phyloP scores from a whole-genome alignment of 805 yeast genomes.

The Hanseniaspora meyeri region DNA sequence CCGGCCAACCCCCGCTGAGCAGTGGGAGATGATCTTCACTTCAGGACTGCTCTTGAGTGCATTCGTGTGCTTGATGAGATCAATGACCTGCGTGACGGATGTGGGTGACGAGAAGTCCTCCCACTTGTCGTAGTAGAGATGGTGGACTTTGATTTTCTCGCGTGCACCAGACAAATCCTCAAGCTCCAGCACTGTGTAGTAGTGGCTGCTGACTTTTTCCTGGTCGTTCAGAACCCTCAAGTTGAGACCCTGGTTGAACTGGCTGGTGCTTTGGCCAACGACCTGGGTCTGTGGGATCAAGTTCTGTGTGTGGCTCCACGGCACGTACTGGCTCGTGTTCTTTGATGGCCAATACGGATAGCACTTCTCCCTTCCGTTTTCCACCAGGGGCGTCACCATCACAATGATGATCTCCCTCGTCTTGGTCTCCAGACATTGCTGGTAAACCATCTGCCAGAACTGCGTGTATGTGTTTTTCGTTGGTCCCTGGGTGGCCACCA shows the following conservation, averaged over 20 bases:
- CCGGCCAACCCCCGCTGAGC: slow-evolving; percentile 96
- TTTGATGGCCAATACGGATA: slow-evolving; percentile 57
- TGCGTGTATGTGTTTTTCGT: slow-evolving; percentile 58
- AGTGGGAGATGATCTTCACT: slow-evolving; percentile 64
- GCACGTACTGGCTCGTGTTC: slow-evolving; percentile 1
- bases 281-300: not conserved
- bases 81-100: slow-evolving; percentile 27
- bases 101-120: slow-evolving; percentile 62
- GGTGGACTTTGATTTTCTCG: slow-evolving; percentile 32
- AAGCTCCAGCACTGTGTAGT: slow-evolving; percentile 20
- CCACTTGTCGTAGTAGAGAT: slow-evolving; percentile 71
- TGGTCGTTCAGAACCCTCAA: slow-evolving; percentile 16
- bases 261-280: slow-evolving; percentile 18
- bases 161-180: not conserved
- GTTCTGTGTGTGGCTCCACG: not conserved
- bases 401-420: slow-evolving; percentile 41
- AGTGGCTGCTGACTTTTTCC: slow-evolving; percentile 18
- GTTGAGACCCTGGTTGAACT: slow-evolving; percentile 19
- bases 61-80: slow-evolving; percentile 25
- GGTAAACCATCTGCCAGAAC: slow-evolving; percentile 78
- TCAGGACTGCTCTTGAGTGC: slow-evolving; percentile 19
- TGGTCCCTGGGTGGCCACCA: slow-evolving; percentile 75
- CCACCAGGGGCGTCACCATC: slow-evolving; percentile 66
- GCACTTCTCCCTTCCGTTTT: slow-evolving; percentile 64
- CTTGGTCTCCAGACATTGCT: slow-evolving; percentile 39